Base-by-base conservation (phyloP, 352 stramenopile species). In the Globisporangium recalcitrans region DNA sequence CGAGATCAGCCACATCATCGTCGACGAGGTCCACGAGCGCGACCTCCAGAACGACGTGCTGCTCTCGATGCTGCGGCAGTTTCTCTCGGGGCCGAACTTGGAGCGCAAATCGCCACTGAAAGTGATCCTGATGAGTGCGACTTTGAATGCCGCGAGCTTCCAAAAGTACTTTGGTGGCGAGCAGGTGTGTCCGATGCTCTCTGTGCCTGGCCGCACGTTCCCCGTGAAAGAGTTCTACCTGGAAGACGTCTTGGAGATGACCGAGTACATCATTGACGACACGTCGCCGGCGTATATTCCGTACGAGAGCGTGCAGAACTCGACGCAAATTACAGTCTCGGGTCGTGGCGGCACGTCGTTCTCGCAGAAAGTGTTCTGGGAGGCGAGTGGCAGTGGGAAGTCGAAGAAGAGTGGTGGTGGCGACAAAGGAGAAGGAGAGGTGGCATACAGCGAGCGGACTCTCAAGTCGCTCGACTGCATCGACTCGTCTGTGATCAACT, bases 11-110 rank as follows among this genome's bases (percentile, higher is more conserved):
- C 96, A 99, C 71, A 87, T 99, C 55, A 94, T 99, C 52, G 88
- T 99, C 16, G 98, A 99, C 71, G 97, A 99, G 72, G 95, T 99
- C 29, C 96, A 99, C 69, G 98, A 99, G 74, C 82, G 97, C 19
- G 88, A 97, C 64, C 72, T 97, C 16, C 91, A 97, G 62, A 97
- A 81, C 14, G 91, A 98, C 52, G 91, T 98, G 42, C 64, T 98
- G 22, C 64, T 98, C 6, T 90, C 91, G 27, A 91, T 98, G 66
- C 69, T 99, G 46, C 87, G 93, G 31, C 71, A 93, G 58, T 79
- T 90, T 38, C 67, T 98, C 1, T 62, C 73, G 21, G 69, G 82
- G 21, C 64, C 75, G 14, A 85, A 85, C 36, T 58, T 69, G 11
- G 62, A 56, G 40, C 73, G 69, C 54, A 72, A 69, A 19, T 75